These are phyloP conservation scores for Xylaria castorea DNA, from an alignment of 495 filamentous ascomycete genomes.

Conservation along the genomic window DNA sequence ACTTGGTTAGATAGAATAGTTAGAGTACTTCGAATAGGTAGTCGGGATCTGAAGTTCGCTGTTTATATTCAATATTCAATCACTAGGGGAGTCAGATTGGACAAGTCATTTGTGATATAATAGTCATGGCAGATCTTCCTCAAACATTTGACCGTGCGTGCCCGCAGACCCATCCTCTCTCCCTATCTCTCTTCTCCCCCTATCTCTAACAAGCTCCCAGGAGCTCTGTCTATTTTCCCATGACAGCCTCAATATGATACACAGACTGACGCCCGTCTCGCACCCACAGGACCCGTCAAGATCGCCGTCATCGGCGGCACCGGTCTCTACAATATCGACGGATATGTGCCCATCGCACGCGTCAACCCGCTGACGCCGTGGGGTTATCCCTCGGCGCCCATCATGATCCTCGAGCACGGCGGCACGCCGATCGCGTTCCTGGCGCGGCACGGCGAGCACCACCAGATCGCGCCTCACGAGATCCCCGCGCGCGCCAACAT, in stretches of 20 bases:
- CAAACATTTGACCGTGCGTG: slow-evolving; percentile 60
- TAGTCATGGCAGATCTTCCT: slow-evolving; percentile 62
- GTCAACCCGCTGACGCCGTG: slow-evolving; percentile 82
- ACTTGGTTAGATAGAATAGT: background rate
- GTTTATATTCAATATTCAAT: background rate
- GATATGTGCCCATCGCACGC: slow-evolving; percentile 80
- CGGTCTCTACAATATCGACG: slow-evolving; percentile 73
- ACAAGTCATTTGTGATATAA: slow-evolving; percentile 26
- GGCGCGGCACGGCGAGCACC: slow-evolving; percentile 86
- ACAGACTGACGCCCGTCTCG: slow-evolving; percentile 16
- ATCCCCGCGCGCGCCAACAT: slow-evolving; percentile 93
- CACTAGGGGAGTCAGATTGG: slow-evolving; percentile 40
- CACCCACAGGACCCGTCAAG: slow-evolving; percentile 69
- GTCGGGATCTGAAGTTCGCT: background rate
- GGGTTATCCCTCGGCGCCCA: slow-evolving; percentile 88
- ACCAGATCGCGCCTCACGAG: slow-evolving; percentile 91
- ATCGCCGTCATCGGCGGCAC: slow-evolving; percentile 98
- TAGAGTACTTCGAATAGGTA: background rate
- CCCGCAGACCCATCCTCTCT: slow-evolving; percentile 23
- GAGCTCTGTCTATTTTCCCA: background rate
- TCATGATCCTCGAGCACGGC: slow-evolving; percentile 84
- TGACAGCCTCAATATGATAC: slow-evolving; percentile 1
- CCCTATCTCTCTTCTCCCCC: slow-evolving; percentile 12
- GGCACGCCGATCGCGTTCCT: slow-evolving; percentile 89
- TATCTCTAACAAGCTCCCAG: background rate